Base-by-base conservation (phyloP, 345 rosid genomes). In the Excoecaria agallocha region DNA sequence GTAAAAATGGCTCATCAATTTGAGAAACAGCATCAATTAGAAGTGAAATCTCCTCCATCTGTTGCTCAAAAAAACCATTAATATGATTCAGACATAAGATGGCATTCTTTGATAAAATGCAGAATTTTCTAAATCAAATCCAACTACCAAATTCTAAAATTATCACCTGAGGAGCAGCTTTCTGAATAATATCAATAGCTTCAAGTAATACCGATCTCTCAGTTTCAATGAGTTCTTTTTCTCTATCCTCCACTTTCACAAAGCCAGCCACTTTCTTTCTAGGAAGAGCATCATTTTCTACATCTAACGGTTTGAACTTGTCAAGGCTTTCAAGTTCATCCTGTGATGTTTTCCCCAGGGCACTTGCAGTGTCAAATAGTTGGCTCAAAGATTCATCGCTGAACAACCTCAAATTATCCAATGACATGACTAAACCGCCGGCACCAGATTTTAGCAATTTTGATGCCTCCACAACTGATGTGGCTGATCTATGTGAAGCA, bases 1-100 rank as follows among this genome's bases (percentile, higher is more conserved):
- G 90, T 58, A 93, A 86, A 89, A 93, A 90, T 45, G 99, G 98
- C 87, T 91, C 97, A 84, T 95, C 96, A 74, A 95, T 87, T 85
- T 87, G 92, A 81, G 98, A 85, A 78, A 85, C 86, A 45, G 96
- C 96, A 84, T 93, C 98, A 69, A 86, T 74, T 75, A 95, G 96
- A 79, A 93, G 94, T 22, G 99, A 89, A 77, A 89, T 84, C 88
- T 95, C 99, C 91, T 91, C 92, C 98, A 91, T 93, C 97, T 91
- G 90, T 57, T 76, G 85, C 69, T 71, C 66, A 78, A 74, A n/a
- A n/a, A 76, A 81, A 56, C 62, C 83, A 82, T 35, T 10, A 76
- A 48, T 67, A 73, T 67, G 77, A 80, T 78, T 85, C 79, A 86
- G 82, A 48, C 68, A 78, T 73, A 78, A 74, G 69, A 77, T 75